Conservation (phyloP, 148 eudicot genomes). For the Nyssa sinensis region DNA sequence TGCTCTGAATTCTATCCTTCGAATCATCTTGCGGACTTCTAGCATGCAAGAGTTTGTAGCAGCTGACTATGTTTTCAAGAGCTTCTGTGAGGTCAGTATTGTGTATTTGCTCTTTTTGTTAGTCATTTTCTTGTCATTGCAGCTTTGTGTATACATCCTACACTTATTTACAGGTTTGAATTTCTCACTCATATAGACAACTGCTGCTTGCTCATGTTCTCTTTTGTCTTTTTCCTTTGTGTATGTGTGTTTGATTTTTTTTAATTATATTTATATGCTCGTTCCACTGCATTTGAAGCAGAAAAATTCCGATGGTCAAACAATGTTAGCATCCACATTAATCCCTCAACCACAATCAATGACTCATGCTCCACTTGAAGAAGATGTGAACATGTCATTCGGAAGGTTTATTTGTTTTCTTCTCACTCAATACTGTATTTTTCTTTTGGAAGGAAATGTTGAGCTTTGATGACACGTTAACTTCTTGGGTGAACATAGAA, state of each 20-base stretch:
- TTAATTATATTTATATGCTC: slow-evolving; percentile 12
- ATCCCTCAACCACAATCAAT: slow-evolving; percentile 70
- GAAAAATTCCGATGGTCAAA: slow-evolving; percentile 89
- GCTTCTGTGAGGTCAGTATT: slow-evolving; percentile 80
- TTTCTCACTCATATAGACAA: not conserved
- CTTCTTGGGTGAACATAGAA: not conserved
- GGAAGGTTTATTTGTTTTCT: slow-evolving; percentile 68
- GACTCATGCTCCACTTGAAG: slow-evolving; percentile 55
- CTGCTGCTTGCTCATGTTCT: not conserved
- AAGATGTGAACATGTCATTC: slow-evolving; percentile 90
- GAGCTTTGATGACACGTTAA: not conserved
- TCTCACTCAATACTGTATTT: not conserved
- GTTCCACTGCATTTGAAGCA: slow-evolving; percentile 31
- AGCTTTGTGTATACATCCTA: not conserved
- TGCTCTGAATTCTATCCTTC: slow-evolving; percentile 79
- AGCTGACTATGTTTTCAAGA: slow-evolving; percentile 85
- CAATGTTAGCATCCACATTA: slow-evolving; percentile 76
- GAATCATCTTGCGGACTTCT: slow-evolving; percentile 83
- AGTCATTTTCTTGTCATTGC: not conserved
- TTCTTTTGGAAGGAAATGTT: not conserved
- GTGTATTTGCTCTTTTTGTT: no score
- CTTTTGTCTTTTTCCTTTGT: not conserved
- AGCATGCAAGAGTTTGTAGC: slow-evolving; percentile 83
- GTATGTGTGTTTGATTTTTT: not conserved
- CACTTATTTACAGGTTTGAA: no score